These are phyloP conservation scores for Oldenlandia corymbosa DNA, from an alignment of 257 asterid species.

Conservation along the genomic window DNA sequence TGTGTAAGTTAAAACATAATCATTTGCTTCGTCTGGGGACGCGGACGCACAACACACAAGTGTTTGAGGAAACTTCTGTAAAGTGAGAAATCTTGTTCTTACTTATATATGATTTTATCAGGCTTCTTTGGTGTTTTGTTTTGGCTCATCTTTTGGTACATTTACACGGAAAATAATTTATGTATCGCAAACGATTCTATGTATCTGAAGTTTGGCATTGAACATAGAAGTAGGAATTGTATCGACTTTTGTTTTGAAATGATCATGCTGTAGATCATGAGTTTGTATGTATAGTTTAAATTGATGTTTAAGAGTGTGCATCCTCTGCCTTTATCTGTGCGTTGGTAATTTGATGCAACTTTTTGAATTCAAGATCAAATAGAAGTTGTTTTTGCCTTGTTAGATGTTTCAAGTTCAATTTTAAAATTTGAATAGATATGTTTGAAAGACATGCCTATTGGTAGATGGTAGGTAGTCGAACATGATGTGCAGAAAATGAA, in stretches of 20 bases:
- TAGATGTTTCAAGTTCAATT: background rate
- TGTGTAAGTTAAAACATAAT: background rate
- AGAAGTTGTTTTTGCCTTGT: background rate
- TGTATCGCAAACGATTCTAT: no score
- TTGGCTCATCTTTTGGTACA: background rate
- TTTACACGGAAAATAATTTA: no score
- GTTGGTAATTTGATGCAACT: background rate
- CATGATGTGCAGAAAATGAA: background rate
- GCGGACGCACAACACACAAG: no score
- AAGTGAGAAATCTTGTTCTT: background rate
- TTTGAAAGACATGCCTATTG: background rate
- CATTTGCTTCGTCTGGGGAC: background rate
- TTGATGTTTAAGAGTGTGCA: background rate
- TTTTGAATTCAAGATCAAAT: background rate
- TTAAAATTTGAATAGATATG: no score
- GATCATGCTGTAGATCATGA: background rate
- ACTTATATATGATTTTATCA: background rate
- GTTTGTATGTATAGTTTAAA: background rate
- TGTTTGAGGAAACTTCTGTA: no score
- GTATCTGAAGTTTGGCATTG: background rate
- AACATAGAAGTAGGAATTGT: background rate
- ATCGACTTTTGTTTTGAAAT: no score
- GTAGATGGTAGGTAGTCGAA: background rate
- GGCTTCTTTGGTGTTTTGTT: background rate
- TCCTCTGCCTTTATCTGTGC: background rate